A percentile compares a stretch with the other conserved stretches of the same genome.
phyloP scores from a whole-genome alignment of 495 filamentous ascomycete genomes.

The Podospora sp. region DNA sequence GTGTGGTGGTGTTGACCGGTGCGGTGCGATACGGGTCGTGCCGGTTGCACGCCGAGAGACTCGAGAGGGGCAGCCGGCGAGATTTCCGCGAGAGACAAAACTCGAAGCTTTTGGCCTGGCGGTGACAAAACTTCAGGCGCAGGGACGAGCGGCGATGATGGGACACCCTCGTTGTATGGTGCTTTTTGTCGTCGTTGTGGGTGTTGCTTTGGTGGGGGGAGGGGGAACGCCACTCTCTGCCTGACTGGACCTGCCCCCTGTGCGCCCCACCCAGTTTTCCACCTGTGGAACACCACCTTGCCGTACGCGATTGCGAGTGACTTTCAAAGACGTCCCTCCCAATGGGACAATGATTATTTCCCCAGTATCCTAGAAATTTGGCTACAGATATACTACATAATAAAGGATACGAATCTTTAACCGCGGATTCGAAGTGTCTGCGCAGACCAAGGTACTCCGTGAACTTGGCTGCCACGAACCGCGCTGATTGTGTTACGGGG shows the following conservation, averaged over 20 bases:
- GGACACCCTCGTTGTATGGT: not conserved
- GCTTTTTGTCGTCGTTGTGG: constrained; percentile 11
- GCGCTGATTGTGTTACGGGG: too few species aligned
- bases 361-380: too few species aligned
- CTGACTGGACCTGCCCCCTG: not conserved
- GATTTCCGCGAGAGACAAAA: not conserved
- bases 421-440: too few species aligned
- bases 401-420: too few species aligned
- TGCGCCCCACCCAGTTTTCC: not conserved
- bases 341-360: too few species aligned
- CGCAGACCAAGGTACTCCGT: too few species aligned
- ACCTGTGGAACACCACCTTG: not conserved
- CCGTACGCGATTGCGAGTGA: not conserved
- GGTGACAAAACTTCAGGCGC: not conserved
- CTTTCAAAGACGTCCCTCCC: not conserved
- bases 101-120: not conserved
- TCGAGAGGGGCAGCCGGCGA: not conserved
- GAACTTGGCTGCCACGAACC: too few species aligned
- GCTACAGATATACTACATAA: too few species aligned
- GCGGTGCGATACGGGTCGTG: not conserved
- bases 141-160: constrained; percentile 3
- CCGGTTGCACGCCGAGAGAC: not conserved
- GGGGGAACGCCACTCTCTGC: constrained; percentile 4
- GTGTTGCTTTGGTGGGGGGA: constrained; percentile 11
- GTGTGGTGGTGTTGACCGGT: constrained; percentile 1